A percentile compares a stretch with the other conserved stretches of the same genome.
Conservation (phyloP, 78 protist genomes). For the Creolimax fragrantissima region DNA sequence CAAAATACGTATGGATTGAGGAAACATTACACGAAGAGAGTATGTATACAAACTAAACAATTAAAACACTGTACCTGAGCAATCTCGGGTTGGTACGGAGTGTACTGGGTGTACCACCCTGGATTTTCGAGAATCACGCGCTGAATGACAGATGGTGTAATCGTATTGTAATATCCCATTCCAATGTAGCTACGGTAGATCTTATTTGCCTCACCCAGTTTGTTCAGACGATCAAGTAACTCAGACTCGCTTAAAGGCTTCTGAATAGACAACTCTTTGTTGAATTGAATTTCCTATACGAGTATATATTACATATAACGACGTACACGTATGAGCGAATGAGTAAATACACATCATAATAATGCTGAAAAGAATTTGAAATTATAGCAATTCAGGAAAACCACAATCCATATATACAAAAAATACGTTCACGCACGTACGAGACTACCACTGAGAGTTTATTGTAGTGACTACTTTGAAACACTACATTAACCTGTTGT, state of each 20-base stretch:
- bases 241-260: conserved; percentile 15
- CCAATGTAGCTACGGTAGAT: conserved; percentile 55
- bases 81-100: conserved; percentile 98
- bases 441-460: conserved; percentile 15
- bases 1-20: too few species aligned
- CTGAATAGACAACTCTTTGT: background rate
- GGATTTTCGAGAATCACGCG: conserved; percentile 91
- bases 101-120: conserved; percentile 98
- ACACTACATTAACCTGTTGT: too few species aligned
- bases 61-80: conserved; percentile 87
- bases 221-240: conserved; percentile 6
- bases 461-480: too few species aligned
- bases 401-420: background rate
- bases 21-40: too few species aligned
- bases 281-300: background rate
- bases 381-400: background rate
- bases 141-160: conserved; percentile 83
- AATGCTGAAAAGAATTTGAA: background rate
- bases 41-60: too few species aligned
- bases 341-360: background rate
- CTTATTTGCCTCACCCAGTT: conserved; percentile 38
- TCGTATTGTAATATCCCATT: conserved; percentile 68
- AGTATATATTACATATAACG: background rate
- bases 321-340: background rate
- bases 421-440: background rate